Base-by-base conservation (phyloP, 371 early-diverging fungal genomes). In the Mortierella sp. region DNA sequence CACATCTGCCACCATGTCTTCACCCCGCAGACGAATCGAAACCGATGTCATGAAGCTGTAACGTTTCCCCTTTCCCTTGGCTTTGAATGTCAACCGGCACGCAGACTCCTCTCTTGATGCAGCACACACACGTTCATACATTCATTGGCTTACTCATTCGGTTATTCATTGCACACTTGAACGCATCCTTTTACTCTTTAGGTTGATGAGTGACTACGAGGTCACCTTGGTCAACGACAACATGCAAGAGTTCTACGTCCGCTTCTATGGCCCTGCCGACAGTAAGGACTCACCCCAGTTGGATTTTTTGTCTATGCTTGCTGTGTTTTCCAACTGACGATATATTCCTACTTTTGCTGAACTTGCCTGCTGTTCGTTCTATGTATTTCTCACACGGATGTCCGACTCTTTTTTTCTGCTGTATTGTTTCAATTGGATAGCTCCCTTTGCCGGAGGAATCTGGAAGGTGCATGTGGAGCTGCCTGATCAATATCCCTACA, bases 401-500 rank as follows among this genome's bases (percentile, higher is more conserved):
- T 45, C 64, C 10, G 8, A 13, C 4, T 44, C 13, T 16, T 19
- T 77, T 31, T 63, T 45, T 16, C 9, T 69, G 24, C 65, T 14
- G 22, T 26, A 11, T 85, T 48, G 16, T 70, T 26, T 34, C 22
- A 34, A 58, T 58, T 31, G 19, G 2, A 26, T 85, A 94, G 98
- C 99, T 9, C 99, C 99, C 31, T 99, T 97, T 87, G 88, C 88
- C 19, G 95, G 95, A 47, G 99, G 99, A 24, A 92, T 96, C 50
- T 99, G 99, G 97, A 98, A 97, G 85, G 91, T 99, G 22, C 98
- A 97, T 87, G 99, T 99, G 26, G 97, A 98, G 86, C 90, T 99
- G 48, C 99, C 99, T 26, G 97, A 98, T 87, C 98, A 99, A 78
- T 99, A 99, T 85, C 99, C 99, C 14, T 99, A 97, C 92, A 98